Evolutionary conservation across 495 filamentous ascomycete genomes (phyloP), one percentile per base, ranked within the genome.

Genomic region (Hyaloscypha hepaticicola): DNA sequence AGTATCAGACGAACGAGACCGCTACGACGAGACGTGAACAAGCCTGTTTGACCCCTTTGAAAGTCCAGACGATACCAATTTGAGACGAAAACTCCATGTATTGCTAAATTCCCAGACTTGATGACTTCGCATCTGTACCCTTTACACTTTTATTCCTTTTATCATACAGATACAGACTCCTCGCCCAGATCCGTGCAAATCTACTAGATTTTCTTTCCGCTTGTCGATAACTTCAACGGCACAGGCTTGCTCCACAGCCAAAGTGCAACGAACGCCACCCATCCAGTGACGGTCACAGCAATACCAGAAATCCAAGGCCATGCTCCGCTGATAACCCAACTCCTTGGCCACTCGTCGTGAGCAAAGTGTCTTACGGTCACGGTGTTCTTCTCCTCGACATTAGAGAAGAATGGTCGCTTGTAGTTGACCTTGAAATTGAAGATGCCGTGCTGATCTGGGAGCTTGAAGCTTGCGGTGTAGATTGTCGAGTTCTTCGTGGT

Each of bases 341-440:
- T 93, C 70, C 95, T 83, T 50, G 93, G 90, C 83, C 90, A 99
- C 79, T 99, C 95, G 72, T 99, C 87, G 80, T 99, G 95, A 8
- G 95, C 95, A 75, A 95, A 95, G 78, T 99, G 95, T 25, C 95
- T 83, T 24, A 98, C 90, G 0, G 94, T 95, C 26, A 98, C 93
- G 31, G 92, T 93, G 69, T 88, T 85, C 85, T 97, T 99, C 82
- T 97, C 92, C 71, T 97, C 95, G 58, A 99, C 74, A 73, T 87
- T 88, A 73, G 87, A 93, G 67, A 95, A 73, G 82, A 97, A 96
- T 1, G 96, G 93, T 3, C 95, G 88, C 80, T 93, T 94, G 82
- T 97, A 97, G 82, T 96, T 94, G 72, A 97, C 83, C 73, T 85
- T 85, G 86, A 98, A 97, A 72, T 94, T 92, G 83, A 97, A 98